Evolutionary conservation across 768 basidiomycete genomes (phyloP).

Genomic region (Boletus barrowsii): DNA sequence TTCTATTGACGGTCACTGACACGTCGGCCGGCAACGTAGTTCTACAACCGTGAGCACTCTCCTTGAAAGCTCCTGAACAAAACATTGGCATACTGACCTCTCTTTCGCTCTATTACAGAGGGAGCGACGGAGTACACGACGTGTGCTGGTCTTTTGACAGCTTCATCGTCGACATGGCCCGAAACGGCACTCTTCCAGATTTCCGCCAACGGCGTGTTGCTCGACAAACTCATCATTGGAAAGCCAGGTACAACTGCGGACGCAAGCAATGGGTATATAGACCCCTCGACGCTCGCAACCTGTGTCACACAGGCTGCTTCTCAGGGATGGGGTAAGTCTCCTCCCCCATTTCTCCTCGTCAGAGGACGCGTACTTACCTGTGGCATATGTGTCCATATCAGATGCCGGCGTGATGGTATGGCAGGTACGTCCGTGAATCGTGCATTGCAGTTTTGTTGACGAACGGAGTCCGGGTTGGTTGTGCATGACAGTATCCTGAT

Average conservation of each 20-base stretch:
- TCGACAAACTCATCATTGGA: constrained; percentile 54
- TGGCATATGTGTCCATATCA: constrained; percentile 1
- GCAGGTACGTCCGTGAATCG: constrained; percentile 24
- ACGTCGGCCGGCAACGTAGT: constrained; percentile 9
- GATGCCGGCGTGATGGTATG: constrained; percentile 42
- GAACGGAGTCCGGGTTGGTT: too few relatives aligned
- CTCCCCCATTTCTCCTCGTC: neutral
- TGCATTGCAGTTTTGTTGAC: too few relatives aligned
- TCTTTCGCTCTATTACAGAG: constrained; percentile 37
- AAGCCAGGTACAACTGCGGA: constrained; percentile 45
- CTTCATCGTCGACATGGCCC: constrained; percentile 62
- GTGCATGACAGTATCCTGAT: too few relatives aligned
- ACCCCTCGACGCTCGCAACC: constrained; percentile 48
- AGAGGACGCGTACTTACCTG: neutral
- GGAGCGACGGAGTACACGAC: constrained; percentile 62
- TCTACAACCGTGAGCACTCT: constrained; percentile 27
- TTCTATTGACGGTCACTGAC: constrained; percentile 2
- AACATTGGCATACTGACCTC: neutral
- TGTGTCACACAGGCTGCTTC: constrained; percentile 60
- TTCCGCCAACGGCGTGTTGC: constrained; percentile 41
- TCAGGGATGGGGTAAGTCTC: constrained; percentile 63
- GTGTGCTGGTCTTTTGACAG: constrained; percentile 54
- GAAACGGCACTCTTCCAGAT: constrained; percentile 56
- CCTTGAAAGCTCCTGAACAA: neutral
- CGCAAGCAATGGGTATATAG: constrained; percentile 56